Evolutionary conservation across 2,329 filamentous ascomycete genomes (phyloP).

Genomic region (Hypocreales sp.): DNA sequence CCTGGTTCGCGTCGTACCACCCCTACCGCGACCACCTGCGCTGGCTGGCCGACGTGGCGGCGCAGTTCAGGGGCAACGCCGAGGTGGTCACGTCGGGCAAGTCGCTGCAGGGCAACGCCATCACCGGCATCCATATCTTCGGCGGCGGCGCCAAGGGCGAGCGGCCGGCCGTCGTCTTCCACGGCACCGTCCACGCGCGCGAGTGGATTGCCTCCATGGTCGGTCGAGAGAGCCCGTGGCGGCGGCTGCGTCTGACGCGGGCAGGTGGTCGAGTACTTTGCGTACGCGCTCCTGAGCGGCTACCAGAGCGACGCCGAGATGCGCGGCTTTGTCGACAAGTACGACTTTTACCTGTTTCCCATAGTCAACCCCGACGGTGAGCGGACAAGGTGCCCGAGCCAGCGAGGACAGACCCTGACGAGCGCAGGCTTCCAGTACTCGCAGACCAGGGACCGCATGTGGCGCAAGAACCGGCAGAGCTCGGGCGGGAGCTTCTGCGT

Average conservation of each 20-base stretch:
- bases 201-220: constrained; percentile 45
- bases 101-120: constrained; percentile 31
- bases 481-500: constrained; percentile 24
- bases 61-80: constrained; percentile 25
- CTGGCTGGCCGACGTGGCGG: constrained; percentile 29
- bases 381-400: too few relatives aligned
- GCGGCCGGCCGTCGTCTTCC: constrained; percentile 38
- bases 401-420: too few relatives aligned
- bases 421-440: constrained; percentile 44
- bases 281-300: constrained; percentile 29
- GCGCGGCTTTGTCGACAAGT: constrained; percentile 36
- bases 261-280: constrained; percentile 33
- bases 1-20: constrained; percentile 40
- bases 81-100: constrained; percentile 32
- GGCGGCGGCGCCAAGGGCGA: constrained; percentile 25
- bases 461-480: constrained; percentile 43
- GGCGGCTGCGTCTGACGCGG: constrained; percentile 1
- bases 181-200: constrained; percentile 42
- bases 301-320: constrained; percentile 23
- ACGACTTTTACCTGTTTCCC: constrained; percentile 51
- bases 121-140: constrained; percentile 46
- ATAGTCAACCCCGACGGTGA: constrained; percentile 45
- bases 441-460: constrained; percentile 39
- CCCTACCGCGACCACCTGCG: constrained; percentile 31
- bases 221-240: constrained; percentile 1